Evolutionary conservation across 495 filamentous ascomycete species (phyloP).

Genomic region (Polyplosphaeria fusca): DNA sequence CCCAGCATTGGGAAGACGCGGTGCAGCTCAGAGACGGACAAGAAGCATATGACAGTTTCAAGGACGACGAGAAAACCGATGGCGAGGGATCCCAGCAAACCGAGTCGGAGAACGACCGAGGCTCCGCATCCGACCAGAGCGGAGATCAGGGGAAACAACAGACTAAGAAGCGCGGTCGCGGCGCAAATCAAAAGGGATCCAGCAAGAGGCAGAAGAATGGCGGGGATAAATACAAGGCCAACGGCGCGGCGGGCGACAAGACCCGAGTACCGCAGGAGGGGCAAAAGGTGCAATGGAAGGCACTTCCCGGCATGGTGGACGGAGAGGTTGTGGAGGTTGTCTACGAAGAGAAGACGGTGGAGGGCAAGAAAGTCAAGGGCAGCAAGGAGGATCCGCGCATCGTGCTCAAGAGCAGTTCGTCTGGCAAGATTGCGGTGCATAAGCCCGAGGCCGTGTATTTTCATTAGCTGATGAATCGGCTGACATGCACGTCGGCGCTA

Average conservation of each 20-base stretch:
- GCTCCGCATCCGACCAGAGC: slow-evolving; percentile 11
- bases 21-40: slow-evolving; percentile 18
- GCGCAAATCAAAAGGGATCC: slow-evolving; percentile 20
- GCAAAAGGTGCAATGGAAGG: slow-evolving; percentile 38
- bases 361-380: slow-evolving; percentile 38
- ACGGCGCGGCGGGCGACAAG: slow-evolving; percentile 31
- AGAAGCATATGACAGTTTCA: slow-evolving; percentile 16
- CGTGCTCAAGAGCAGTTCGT: slow-evolving; percentile 36
- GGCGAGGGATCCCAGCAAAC: neutral
- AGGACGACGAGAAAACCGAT: slow-evolving; percentile 22
- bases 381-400: slow-evolving; percentile 39
- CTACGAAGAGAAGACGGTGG: slow-evolving; percentile 35
- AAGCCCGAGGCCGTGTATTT: slow-evolving; percentile 42
- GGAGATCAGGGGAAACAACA: slow-evolving; percentile 30
- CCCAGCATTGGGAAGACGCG: slow-evolving; percentile 22
- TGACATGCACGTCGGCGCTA: slow-evolving; percentile 2
- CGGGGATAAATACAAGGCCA: slow-evolving; percentile 17
- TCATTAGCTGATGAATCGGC: slow-evolving; percentile 26
- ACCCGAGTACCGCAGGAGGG: slow-evolving; percentile 38
- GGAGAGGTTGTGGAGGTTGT: slow-evolving; percentile 39
- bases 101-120: slow-evolving; percentile 6
- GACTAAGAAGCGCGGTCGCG: slow-evolving; percentile 36
- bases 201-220: slow-evolving; percentile 38
- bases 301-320: slow-evolving; percentile 38
- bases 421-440: slow-evolving; percentile 40